A percentile compares a stretch with the other conserved stretches of the same genome.
Conservation (phyloP, 2,329 filamentous ascomycete genomes). For the Botryotinia calthae region DNA sequence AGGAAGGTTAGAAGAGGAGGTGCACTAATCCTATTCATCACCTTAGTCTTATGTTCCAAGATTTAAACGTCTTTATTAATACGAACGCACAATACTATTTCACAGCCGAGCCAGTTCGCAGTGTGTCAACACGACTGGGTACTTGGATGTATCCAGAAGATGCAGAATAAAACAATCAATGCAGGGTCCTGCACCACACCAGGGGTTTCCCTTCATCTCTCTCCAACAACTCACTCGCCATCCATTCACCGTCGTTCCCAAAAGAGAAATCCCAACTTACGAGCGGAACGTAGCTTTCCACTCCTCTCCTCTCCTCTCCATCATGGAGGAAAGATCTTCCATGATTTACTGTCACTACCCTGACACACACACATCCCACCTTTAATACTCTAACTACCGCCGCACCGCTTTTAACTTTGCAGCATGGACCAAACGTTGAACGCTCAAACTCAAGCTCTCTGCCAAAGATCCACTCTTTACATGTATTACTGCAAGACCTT, state of each 20-base stretch:
- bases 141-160: background rate
- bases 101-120: background rate
- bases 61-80: background rate
- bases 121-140: background rate
- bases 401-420: background rate
- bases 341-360: background rate
- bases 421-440: background rate
- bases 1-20: background rate
- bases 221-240: background rate
- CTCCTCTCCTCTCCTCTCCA: background rate
- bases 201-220: constrained; percentile 5
- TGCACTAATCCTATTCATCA: background rate
- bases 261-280: background rate
- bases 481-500: background rate
- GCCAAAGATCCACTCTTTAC: background rate
- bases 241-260: background rate
- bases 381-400: background rate
- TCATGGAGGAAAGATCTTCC: background rate
- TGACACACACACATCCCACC: background rate
- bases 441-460: background rate
- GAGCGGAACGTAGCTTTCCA: background rate
- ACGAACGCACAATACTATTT: background rate
- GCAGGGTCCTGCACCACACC: constrained; percentile 10
- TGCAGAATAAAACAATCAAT: background rate
- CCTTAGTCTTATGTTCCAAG: background rate